Evolutionary conservation across 1,284 basidiomycete species (phyloP).

Genomic region (Moesziomyces antarcticus): DNA sequence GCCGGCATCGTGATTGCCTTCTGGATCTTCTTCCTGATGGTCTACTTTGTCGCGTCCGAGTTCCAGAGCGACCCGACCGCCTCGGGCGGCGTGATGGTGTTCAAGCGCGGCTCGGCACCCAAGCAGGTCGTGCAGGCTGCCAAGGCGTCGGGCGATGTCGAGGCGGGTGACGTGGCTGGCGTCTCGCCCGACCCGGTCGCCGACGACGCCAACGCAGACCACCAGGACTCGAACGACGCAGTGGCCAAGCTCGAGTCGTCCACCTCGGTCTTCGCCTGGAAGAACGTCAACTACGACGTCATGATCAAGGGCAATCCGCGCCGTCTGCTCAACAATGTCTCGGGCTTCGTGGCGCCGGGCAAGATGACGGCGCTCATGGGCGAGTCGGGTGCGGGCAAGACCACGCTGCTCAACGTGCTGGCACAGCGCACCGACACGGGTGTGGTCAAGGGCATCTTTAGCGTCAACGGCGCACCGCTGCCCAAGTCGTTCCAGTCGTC

Average conservation of each 20-base stretch:
- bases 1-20: slow-evolving; percentile 58
- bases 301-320: slow-evolving; percentile 53
- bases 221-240: slow-evolving; percentile 11
- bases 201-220: not conserved
- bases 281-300: slow-evolving; percentile 55
- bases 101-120: slow-evolving; percentile 45
- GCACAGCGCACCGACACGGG: slow-evolving; percentile 54
- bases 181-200: not conserved
- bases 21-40: slow-evolving; percentile 47
- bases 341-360: slow-evolving; percentile 56
- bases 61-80: slow-evolving; percentile 57
- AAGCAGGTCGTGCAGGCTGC: slow-evolving; percentile 30
- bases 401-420: slow-evolving; percentile 59
- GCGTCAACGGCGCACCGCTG: slow-evolving; percentile 45
- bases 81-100: slow-evolving; percentile 57
- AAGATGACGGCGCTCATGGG: slow-evolving; percentile 63
- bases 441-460: slow-evolving; percentile 49
- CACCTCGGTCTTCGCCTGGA: slow-evolving; percentile 54
- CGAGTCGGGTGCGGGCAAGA: slow-evolving; percentile 62
- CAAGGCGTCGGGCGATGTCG: slow-evolving; percentile 29
- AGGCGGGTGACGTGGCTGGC: slow-evolving; percentile 17
- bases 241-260: slow-evolving; percentile 44
- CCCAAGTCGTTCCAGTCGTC: slow-evolving; percentile 55
- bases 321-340: slow-evolving; percentile 69
- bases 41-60: slow-evolving; percentile 52